Conservation (phyloP, 768 basidiomycete species). For the Agaricus sinodeliciosus region DNA sequence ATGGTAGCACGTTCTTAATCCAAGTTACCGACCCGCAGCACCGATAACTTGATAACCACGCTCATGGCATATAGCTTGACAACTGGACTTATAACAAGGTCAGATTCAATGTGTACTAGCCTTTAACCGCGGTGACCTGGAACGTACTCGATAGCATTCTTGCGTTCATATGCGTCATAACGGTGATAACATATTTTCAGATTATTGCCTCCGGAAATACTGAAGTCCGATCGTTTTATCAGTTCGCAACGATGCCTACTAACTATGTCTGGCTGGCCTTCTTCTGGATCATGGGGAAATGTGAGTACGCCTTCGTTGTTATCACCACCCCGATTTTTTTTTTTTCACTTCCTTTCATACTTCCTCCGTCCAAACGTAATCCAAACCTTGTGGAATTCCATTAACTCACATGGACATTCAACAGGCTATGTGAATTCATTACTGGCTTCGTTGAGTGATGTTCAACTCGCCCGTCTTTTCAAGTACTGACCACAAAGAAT, state of each 20-base stretch:
- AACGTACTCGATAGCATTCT: slow-evolving; percentile 24
- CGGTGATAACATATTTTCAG: slow-evolving; percentile 20
- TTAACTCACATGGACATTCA: slow-evolving; percentile 2
- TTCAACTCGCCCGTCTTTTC: background rate
- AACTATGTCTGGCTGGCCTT: slow-evolving; percentile 43
- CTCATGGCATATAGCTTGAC: slow-evolving; percentile 38
- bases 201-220: background rate
- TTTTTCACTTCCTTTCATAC: background rate
- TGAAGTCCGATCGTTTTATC: background rate
- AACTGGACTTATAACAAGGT: slow-evolving; percentile 40
- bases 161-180: slow-evolving; percentile 33
- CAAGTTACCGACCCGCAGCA: slow-evolving; percentile 19
- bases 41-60: slow-evolving; percentile 37
- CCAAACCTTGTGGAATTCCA: background rate
- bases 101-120: background rate
- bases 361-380: slow-evolving; percentile 1
- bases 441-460: slow-evolving; percentile 39
- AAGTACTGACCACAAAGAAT: slow-evolving; percentile 3
- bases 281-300: slow-evolving; percentile 47
- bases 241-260: slow-evolving; percentile 41
- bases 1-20: background rate
- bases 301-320: slow-evolving; percentile 21
- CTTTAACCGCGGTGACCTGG: background rate
- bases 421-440: slow-evolving; percentile 47
- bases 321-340: slow-evolving; percentile 6